These are phyloP conservation scores for Claviceps fusiformis DNA, from an alignment of 2,329 filamentous ascomycete species.

Conservation along the genomic window DNA sequence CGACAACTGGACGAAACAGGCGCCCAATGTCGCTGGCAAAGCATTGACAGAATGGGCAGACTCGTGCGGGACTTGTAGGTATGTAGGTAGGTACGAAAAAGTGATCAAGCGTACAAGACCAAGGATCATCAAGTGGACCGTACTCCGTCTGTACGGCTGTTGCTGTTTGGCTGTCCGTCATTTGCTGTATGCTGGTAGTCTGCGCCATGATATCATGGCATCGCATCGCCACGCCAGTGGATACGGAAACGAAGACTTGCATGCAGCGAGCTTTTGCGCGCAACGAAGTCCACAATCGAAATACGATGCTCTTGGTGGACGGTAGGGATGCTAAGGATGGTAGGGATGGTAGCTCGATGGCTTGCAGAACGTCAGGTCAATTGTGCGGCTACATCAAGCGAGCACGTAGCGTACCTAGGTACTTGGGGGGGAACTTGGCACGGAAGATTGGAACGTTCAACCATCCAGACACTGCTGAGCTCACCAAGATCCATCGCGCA, in stretches of 20 bases:
- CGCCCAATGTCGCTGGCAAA: not conserved
- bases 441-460: no score
- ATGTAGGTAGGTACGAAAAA: not conserved
- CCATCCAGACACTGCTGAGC: not conserved
- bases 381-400: not conserved
- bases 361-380: not conserved
- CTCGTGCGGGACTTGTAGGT: no score
- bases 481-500: not conserved
- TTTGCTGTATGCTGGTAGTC: not conserved
- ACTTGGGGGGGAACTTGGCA: not conserved
- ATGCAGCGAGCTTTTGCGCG: not conserved
- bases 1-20: not conserved
- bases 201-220: slow-evolving; percentile 21
- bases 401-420: no score
- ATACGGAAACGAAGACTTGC: not conserved
- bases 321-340: no score
- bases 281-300: not conserved
- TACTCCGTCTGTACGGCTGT: not conserved
- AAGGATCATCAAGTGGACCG: not conserved
- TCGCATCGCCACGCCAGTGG: not conserved
- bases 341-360: not conserved
- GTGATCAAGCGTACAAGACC: not conserved
- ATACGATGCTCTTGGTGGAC: not conserved
- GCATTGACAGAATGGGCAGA: not conserved
- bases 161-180: not conserved